Conservation (phyloP, 371 early-diverging fungal species). For the Syncephalastrum monosporum region DNA sequence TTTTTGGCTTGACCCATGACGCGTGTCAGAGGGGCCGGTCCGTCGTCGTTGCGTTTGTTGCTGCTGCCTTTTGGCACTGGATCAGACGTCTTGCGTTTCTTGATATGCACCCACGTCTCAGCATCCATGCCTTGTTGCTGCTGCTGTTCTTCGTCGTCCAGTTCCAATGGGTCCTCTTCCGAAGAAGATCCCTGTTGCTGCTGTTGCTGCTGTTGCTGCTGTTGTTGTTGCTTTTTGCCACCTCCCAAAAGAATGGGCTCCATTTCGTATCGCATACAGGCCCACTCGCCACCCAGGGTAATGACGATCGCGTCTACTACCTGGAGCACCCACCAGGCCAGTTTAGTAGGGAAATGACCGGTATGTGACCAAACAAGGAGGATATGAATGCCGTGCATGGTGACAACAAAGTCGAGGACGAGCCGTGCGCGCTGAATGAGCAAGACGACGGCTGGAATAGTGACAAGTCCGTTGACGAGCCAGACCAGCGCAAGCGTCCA, state of each 20-base stretch:
- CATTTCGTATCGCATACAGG: conserved; percentile 82
- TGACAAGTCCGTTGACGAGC: conserved; percentile 57
- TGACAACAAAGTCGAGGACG: conserved; percentile 80
- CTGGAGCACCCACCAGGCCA: conserved; percentile 74
- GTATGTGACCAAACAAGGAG: conserved; percentile 60
- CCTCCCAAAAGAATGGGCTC: conserved; percentile 68
- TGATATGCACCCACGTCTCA: conserved; percentile 3
- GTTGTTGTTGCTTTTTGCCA: conserved; percentile 11
- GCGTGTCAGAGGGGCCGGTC: conserved; percentile 31
- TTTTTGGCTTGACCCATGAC: conserved; percentile 38
- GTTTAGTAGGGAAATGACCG: conserved; percentile 55
- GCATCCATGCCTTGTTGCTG: conserved; percentile 2
- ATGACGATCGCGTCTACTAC: conserved; percentile 53
- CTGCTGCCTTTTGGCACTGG: conserved; percentile 2
- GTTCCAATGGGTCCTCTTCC: conserved; percentile 4
- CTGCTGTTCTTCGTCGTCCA: conserved; percentile 9
- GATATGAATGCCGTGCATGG: conserved; percentile 72
- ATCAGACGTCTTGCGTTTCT: conserved; percentile 18
- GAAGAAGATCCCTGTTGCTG: conserved; percentile 16
- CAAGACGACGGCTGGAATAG: conserved; percentile 54
- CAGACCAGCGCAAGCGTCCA: conserved; percentile 70
- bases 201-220: conserved; percentile 12
- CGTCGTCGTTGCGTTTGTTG: conserved; percentile 15
- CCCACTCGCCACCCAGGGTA: conserved; percentile 80
- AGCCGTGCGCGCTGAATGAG: conserved; percentile 80